Conservation (phyloP, 2,329 filamentous ascomycete genomes). For the Dactylonectria estremocensis region DNA sequence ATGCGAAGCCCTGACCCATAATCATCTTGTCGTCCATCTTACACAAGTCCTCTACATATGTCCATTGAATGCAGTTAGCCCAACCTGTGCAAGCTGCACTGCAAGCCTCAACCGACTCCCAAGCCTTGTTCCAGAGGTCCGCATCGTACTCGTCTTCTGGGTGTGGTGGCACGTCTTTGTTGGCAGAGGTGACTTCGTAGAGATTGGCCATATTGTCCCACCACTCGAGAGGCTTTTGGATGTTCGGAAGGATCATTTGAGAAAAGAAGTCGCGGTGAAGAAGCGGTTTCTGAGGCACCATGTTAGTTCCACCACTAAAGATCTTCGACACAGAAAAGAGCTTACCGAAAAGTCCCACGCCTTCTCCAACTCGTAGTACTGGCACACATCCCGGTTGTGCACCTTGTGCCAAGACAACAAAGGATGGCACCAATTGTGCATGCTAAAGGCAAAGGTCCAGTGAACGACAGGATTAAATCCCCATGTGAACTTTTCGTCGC, state of each 20-base stretch:
- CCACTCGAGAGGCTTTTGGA: slow-evolving; percentile 39
- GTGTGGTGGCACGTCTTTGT: slow-evolving; percentile 33
- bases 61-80: slow-evolving; percentile 41
- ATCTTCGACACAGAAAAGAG: too few species aligned
- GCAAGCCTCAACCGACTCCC: slow-evolving; percentile 42
- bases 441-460: slow-evolving; percentile 43
- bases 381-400: slow-evolving; percentile 43
- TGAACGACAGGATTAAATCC: slow-evolving; percentile 46
- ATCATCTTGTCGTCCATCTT: slow-evolving; percentile 46
- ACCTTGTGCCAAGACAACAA: slow-evolving; percentile 47
- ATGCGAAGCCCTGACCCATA: slow-evolving; percentile 43
- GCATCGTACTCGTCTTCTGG: slow-evolving; percentile 34
- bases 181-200: slow-evolving; percentile 42
- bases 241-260: slow-evolving; percentile 36
- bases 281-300: slow-evolving; percentile 34
- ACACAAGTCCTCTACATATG: slow-evolving; percentile 44
- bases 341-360: slow-evolving; percentile 42
- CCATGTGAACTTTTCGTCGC: slow-evolving; percentile 45
- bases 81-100: slow-evolving; percentile 42
- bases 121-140: slow-evolving; percentile 37
- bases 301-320: neutral
- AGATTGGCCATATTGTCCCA: slow-evolving; percentile 44
- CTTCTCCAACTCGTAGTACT: slow-evolving; percentile 43
- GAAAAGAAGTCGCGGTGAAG: slow-evolving; percentile 45
- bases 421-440: slow-evolving; percentile 44